Evolutionary conservation across 176 grass and related monocot genomes (phyloP).

Genomic region (Avena insularis): DNA sequence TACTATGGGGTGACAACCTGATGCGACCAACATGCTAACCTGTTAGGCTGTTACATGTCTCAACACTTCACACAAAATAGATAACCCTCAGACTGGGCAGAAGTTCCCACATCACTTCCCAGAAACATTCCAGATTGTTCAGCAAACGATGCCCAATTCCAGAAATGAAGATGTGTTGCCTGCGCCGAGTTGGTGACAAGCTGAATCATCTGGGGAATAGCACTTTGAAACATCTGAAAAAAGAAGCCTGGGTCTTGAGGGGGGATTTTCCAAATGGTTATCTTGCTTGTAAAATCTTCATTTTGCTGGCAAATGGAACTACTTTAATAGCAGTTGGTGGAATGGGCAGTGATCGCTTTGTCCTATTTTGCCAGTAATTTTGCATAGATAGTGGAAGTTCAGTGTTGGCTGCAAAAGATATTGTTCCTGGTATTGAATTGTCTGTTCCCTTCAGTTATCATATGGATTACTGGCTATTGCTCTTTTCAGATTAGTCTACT

Average conservation of each 20-base stretch:
- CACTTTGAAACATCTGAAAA: not conserved
- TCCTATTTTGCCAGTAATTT: not conserved
- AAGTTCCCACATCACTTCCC: not conserved
- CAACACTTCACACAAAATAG: not conserved
- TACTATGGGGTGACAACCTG: not conserved
- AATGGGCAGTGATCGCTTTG: not conserved
- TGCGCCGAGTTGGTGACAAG: not conserved
- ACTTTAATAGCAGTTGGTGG: conserved; percentile 17
- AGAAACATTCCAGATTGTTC: not conserved
- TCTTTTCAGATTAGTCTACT: conserved; percentile 7
- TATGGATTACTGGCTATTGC: not conserved
- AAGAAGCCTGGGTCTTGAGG: not conserved
- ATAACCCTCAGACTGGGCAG: not conserved
- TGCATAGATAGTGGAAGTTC: not conserved
- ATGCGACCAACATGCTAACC: not conserved
- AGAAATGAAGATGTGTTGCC: not conserved
- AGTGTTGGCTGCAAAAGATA: not conserved
- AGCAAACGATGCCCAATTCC: not conserved
- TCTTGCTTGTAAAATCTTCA: conserved; percentile 10
- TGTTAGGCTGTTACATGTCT: not conserved
- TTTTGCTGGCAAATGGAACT: conserved; percentile 10
- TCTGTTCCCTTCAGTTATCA: not conserved
- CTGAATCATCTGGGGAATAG: not conserved
- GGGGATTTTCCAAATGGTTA: not conserved
- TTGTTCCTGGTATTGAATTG: not conserved